These are phyloP conservation scores for Carex cristatella DNA, from an alignment of 176 grass and related monocot species.

Conservation along the genomic window DNA sequence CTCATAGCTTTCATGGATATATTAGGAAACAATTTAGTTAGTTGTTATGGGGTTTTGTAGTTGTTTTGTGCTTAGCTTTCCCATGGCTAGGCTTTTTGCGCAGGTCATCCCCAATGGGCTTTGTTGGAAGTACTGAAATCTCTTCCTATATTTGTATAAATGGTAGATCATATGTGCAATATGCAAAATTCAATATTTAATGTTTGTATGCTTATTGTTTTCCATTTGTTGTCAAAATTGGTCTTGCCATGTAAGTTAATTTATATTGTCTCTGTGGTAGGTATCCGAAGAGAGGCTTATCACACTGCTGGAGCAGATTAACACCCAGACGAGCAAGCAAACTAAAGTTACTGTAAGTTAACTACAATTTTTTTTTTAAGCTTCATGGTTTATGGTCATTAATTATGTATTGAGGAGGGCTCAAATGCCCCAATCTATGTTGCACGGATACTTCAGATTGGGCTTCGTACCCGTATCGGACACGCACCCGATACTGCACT, in stretches of 20 bases:
- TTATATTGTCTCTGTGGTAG: conserved; percentile 35
- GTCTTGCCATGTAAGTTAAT: conserved; percentile 4
- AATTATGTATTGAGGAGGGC: not conserved
- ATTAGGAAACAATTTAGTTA: not conserved
- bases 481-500: too few relatives aligned
- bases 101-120: not conserved
- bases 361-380: not conserved
- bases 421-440: too few relatives aligned
- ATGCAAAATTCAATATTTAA: not conserved
- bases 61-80: not conserved
- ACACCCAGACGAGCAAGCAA: conserved; percentile 66
- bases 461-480: too few relatives aligned
- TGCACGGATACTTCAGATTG: too few relatives aligned
- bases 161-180: not conserved
- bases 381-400: not conserved
- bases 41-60: not conserved
- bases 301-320: conserved; percentile 80
- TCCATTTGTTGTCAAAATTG: not conserved
- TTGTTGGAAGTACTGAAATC: not conserved
- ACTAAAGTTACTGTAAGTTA: conserved; percentile 89
- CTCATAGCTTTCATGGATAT: not conserved
- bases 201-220: not conserved
- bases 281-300: conserved; percentile 89
- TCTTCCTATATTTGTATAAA: not conserved
- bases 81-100: not conserved